These are phyloP conservation scores for Phytophthora nicotianae DNA, from an alignment of 352 stramenopile genomes.

Conservation along the genomic window DNA sequence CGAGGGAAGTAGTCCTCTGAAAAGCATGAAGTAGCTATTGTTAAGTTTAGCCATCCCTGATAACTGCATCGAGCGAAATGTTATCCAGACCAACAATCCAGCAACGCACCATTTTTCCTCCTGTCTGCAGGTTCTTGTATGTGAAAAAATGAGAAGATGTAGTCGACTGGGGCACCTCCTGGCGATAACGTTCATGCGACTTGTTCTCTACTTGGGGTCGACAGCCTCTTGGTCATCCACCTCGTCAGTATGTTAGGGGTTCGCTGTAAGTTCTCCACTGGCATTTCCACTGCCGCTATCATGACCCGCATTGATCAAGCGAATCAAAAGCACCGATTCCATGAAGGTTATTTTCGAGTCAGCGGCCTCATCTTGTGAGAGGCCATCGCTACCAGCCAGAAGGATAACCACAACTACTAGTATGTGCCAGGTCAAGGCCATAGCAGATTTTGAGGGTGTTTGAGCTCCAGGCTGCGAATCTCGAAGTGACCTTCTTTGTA, in stretches of 20 bases:
- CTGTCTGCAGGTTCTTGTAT: too few relatives aligned
- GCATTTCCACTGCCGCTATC: not conserved
- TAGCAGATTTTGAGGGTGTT: not conserved
- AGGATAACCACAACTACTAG: not conserved
- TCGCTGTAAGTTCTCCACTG: not conserved
- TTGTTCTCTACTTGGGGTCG: too few relatives aligned
- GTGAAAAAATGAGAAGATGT: too few relatives aligned
- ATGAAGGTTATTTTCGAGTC: slow-evolving; percentile 1
- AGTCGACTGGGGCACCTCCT: too few relatives aligned
- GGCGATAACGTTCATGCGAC: too few relatives aligned
- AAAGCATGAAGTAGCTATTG: too few relatives aligned
- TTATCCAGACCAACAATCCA: too few relatives aligned
- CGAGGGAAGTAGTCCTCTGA: too few relatives aligned
- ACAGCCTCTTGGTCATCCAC: not conserved
- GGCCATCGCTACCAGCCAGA: not conserved
- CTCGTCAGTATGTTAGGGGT: not conserved
- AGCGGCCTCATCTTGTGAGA: not conserved
- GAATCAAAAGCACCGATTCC: slow-evolving; percentile 9
- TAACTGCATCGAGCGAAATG: too few relatives aligned
- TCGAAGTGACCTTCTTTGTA: not conserved
- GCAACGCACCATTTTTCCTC: too few relatives aligned
- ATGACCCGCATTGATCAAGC: not conserved
- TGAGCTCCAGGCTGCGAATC: slow-evolving; percentile 6
- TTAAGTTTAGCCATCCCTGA: too few relatives aligned
- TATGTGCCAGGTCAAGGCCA: not conserved